Conservation (phyloP, 2,329 filamentous ascomycete species). For the Epichloe gansuensis region DNA sequence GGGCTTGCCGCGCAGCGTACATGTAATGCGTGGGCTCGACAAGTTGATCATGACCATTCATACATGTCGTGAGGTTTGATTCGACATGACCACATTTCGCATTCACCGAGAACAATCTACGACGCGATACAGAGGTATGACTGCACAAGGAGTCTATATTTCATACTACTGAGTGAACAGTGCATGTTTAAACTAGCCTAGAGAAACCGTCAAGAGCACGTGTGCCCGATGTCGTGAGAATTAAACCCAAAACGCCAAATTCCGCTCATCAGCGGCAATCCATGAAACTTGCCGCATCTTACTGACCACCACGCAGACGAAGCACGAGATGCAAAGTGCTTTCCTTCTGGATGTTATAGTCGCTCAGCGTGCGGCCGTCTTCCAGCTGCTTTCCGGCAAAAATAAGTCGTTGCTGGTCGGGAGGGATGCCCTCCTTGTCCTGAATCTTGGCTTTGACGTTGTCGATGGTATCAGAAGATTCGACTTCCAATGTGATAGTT, state of each 20-base stretch:
- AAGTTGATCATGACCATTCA: neutral
- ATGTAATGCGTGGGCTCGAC: no score
- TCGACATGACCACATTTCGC: neutral
- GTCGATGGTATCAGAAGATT: slow-evolving; percentile 82
- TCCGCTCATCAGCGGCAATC: slow-evolving; percentile 49
- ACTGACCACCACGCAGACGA: slow-evolving; percentile 58
- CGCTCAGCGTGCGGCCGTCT: slow-evolving; percentile 77
- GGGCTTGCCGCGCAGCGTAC: neutral
- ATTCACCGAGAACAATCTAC: no score
- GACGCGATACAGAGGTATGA: neutral
- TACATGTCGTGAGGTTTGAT: neutral
- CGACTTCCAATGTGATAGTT: slow-evolving; percentile 86
- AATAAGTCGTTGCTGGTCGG: slow-evolving; percentile 87
- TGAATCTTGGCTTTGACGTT: slow-evolving; percentile 93
- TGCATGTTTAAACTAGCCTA: neutral
- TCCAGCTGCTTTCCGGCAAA: slow-evolving; percentile 91
- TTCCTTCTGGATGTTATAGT: slow-evolving; percentile 97
- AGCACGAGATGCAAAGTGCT: slow-evolving; percentile 71
- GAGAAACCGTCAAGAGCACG: neutral
- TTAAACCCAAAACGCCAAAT: slow-evolving; percentile 34
- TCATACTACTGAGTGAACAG: neutral
- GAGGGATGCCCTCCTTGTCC: slow-evolving; percentile 86
- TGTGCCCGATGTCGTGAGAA: neutral
- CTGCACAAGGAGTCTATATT: neutral
- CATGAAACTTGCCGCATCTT: slow-evolving; percentile 43